phyloP scores from a whole-genome alignment of 2,329 filamentous ascomycete genomes.

The Fusarium graminum region DNA sequence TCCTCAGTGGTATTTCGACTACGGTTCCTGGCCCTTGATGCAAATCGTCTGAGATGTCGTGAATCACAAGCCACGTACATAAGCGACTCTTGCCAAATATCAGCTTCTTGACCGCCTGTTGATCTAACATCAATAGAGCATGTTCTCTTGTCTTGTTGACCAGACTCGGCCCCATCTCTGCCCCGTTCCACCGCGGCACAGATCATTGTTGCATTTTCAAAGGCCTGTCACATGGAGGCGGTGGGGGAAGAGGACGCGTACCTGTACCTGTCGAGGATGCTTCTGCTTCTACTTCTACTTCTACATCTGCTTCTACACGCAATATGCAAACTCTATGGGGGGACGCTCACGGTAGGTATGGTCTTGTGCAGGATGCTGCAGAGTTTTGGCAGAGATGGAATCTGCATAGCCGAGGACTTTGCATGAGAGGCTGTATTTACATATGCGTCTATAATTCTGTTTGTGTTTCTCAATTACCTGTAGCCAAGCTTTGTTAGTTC shows the following conservation, averaged over 20 bases:
- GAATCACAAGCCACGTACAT: conserved; percentile 7
- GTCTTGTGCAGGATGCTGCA: conserved; percentile 3
- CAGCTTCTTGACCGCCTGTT: conserved; percentile 46
- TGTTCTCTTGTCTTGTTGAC: conserved; percentile 28
- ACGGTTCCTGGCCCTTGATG: conserved; percentile 35
- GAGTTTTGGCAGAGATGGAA: conserved; percentile 30
- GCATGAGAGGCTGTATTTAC: conserved; percentile 15
- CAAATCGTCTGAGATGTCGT: conserved; percentile 11
- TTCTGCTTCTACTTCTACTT: too few relatives aligned
- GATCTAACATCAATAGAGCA: conserved; percentile 25
- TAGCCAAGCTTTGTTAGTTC: conserved; percentile 26
- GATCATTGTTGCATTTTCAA: conserved; percentile 45
- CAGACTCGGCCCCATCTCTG: conserved; percentile 34
- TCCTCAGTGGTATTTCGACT: conserved; percentile 38
- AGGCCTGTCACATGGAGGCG: conserved; percentile 41
- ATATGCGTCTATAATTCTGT: background rate
- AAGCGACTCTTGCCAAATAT: conserved; percentile 19
- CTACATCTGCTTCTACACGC: background rate
- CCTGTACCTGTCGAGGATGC: conserved; percentile 2
- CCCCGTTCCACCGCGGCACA: conserved; percentile 43
- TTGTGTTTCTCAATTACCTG: background rate
- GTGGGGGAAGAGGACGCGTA: conserved; percentile 38
- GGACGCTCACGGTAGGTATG: background rate
- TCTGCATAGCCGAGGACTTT: conserved; percentile 26
- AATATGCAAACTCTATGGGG: background rate